Conservation (phyloP, 2,329 filamentous ascomycete genomes). For the Colletotrichum karsti region DNA sequence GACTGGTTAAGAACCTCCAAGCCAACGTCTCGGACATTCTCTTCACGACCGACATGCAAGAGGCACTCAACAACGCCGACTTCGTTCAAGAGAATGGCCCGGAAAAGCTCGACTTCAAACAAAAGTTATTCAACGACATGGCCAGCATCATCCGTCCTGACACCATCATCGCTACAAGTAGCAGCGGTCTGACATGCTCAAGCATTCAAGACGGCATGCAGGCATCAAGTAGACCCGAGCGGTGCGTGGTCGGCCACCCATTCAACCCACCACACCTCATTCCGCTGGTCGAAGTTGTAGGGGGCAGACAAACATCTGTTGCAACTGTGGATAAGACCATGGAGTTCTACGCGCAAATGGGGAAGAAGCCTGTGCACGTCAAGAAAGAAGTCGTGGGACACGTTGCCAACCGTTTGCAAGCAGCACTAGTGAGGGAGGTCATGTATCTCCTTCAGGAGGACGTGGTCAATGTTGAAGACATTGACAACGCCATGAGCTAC, state of each 20-base stretch:
- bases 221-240: slow-evolving; percentile 32
- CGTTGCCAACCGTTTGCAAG: slow-evolving; percentile 54
- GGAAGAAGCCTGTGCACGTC: slow-evolving; percentile 49
- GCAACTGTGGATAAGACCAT: slow-evolving; percentile 37
- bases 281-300: slow-evolving; percentile 55
- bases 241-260: slow-evolving; percentile 53
- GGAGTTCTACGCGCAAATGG: slow-evolving; percentile 47
- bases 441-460: slow-evolving; percentile 16
- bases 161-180: slow-evolving; percentile 45
- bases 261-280: slow-evolving; percentile 59
- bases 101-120: slow-evolving; percentile 48
- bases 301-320: slow-evolving; percentile 39
- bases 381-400: slow-evolving; percentile 50
- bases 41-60: slow-evolving; percentile 13
- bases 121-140: slow-evolving; percentile 43
- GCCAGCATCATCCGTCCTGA: slow-evolving; percentile 37
- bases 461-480: slow-evolving; percentile 9
- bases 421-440: slow-evolving; percentile 12
- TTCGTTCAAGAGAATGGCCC: slow-evolving; percentile 50
- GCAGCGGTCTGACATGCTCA: slow-evolving; percentile 38
- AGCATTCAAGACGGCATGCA: slow-evolving; percentile 37
- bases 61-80: slow-evolving; percentile 34
- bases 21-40: neutral
- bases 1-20: neutral
- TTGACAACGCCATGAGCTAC: slow-evolving; percentile 21